phyloP scores from a whole-genome alignment of 202 grass and related monocot species.

The Bolboschoenoplectus hybrid region DNA sequence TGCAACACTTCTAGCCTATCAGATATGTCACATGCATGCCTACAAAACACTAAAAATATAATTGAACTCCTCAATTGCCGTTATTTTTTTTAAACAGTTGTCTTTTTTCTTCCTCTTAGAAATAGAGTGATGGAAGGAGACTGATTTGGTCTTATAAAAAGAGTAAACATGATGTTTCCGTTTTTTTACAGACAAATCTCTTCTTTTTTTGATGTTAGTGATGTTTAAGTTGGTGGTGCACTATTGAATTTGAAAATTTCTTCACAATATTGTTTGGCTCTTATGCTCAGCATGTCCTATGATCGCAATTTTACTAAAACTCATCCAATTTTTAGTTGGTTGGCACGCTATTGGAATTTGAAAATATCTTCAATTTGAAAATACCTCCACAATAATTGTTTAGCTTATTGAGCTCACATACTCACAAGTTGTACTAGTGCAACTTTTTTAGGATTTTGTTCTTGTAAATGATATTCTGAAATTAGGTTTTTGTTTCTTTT shows the following conservation, averaged over 20 bases:
- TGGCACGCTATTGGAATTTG: not conserved
- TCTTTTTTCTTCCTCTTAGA: not conserved
- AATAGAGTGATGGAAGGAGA: not conserved
- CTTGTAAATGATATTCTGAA: constrained; percentile 12
- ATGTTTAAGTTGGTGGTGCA: not conserved
- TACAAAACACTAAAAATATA: not conserved
- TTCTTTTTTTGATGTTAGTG: not conserved
- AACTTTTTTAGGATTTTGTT: constrained; percentile 31
- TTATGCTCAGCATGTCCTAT: not conserved
- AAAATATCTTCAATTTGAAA: too few species aligned
- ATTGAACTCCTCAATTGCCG: not conserved
- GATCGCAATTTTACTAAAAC: not conserved
- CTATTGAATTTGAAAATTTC: too few species aligned
- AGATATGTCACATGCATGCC: not conserved
- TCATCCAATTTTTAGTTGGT: not conserved
- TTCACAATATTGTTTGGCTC: too few species aligned
- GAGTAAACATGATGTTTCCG: not conserved
- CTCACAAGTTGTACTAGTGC: not conserved
- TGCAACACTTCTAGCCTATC: not conserved
- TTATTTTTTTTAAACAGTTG: not conserved
- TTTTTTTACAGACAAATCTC: not conserved
- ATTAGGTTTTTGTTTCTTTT: constrained; percentile 4
- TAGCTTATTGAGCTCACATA: not conserved
- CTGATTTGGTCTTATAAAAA: constrained; percentile 7
- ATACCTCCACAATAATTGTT: too few species aligned